These are phyloP conservation scores for Podospora comata DNA, from an alignment of 495 filamentous ascomycete species.

Conservation along the genomic window DNA sequence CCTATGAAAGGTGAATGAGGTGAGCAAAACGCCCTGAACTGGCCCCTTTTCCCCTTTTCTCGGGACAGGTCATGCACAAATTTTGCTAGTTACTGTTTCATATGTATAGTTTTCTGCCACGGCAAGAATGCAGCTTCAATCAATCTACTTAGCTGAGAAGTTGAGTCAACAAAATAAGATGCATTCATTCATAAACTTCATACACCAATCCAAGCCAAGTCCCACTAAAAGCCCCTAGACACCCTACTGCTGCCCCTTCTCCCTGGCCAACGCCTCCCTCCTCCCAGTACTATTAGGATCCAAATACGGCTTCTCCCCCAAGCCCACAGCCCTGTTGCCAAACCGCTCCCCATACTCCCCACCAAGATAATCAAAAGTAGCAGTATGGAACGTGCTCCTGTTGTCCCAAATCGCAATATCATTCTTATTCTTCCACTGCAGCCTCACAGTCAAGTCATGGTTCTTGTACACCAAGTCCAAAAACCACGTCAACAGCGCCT, in stretches of 20 bases:
- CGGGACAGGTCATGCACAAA: no score
- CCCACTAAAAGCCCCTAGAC: not conserved
- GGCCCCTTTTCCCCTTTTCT: not conserved
- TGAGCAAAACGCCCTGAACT: not conserved
- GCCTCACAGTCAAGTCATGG: slow-evolving; percentile 70
- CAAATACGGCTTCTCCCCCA: slow-evolving; percentile 65
- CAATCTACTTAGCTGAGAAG: no score
- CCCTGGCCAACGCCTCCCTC: slow-evolving; percentile 47
- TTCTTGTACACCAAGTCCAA: slow-evolving; percentile 60
- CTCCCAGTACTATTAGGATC: slow-evolving; percentile 57
- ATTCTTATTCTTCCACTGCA: slow-evolving; percentile 59
- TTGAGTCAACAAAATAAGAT: not conserved
- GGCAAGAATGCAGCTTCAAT: no score
- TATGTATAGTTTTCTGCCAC: no score
- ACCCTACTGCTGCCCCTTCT: not conserved
- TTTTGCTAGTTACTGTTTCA: no score
- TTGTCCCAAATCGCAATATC: slow-evolving; percentile 80
- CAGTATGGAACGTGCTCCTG: slow-evolving; percentile 61
- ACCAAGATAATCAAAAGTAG: slow-evolving; percentile 63
- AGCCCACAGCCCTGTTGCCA: slow-evolving; percentile 59
- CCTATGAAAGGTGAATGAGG: not conserved
- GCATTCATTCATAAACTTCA: not conserved
- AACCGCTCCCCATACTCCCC: slow-evolving; percentile 52
- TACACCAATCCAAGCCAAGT: not conserved
- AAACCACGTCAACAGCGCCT: slow-evolving; percentile 58